Conservation (phyloP, 2,329 filamentous ascomycete genomes). For the Meredithiella fracta region DNA sequence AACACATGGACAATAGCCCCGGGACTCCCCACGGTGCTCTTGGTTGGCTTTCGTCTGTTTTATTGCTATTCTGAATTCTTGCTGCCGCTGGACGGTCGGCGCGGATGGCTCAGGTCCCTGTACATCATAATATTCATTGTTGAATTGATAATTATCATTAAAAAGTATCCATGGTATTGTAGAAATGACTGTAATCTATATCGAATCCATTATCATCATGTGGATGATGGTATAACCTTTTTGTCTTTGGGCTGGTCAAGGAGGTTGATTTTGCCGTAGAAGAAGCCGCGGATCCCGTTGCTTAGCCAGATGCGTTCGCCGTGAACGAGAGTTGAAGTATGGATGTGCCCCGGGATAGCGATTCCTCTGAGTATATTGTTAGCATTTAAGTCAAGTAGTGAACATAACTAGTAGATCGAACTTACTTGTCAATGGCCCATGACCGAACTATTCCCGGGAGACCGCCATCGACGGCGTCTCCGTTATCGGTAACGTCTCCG, state of each 20-base stretch:
- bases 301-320: slow-evolving; percentile 78
- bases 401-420: too few species aligned
- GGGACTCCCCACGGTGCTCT: not conserved
- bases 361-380: slow-evolving; percentile 28
- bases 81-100: not conserved
- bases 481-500: not conserved
- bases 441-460: slow-evolving; percentile 68
- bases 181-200: not conserved
- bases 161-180: not conserved
- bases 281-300: slow-evolving; percentile 72
- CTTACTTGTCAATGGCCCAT: slow-evolving; percentile 59
- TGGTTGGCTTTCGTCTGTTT: not conserved
- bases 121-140: slow-evolving; percentile 7
- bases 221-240: not conserved
- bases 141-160: slow-evolving; percentile 2
- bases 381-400: not conserved
- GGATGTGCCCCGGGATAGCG: slow-evolving; percentile 36
- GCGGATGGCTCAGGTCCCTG: slow-evolving; percentile 6
- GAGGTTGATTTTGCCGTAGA: slow-evolving; percentile 28
- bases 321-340: slow-evolving; percentile 20
- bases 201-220: not conserved
- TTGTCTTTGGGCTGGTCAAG: not conserved
- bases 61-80: slow-evolving; percentile 1
- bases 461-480: slow-evolving; percentile 36
- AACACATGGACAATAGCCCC: not conserved